A percentile compares a stretch with the other conserved stretches of the same genome.
These are phyloP conservation scores for Nepenthes alata DNA, from an alignment of 179 eudicot genomes.

Conservation along the genomic window DNA sequence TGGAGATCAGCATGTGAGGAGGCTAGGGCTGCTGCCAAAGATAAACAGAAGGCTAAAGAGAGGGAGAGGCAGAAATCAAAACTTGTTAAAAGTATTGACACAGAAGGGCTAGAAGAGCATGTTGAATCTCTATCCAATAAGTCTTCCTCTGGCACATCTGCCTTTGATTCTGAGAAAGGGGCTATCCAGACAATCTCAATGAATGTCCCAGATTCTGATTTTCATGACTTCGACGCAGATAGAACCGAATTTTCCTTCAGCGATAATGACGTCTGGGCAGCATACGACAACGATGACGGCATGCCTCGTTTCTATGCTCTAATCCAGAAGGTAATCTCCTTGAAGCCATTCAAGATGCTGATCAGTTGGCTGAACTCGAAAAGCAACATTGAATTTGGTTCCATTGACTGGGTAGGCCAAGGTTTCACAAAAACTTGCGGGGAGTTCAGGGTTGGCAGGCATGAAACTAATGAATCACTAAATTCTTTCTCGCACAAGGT, in stretches of 20 bases:
- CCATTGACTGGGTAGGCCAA: slow-evolving; percentile 45
- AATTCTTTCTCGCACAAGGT: slow-evolving; percentile 75
- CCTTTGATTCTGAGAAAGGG: slow-evolving; percentile 5
- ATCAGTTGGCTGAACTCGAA: slow-evolving; percentile 64
- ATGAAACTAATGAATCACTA: slow-evolving; percentile 34
- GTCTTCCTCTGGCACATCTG: slow-evolving; percentile 6
- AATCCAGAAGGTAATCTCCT: slow-evolving; percentile 55
- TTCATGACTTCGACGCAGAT: slow-evolving; percentile 75
- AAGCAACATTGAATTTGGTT: slow-evolving; percentile 54
- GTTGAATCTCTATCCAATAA: slow-evolving; percentile 11
- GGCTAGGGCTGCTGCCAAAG: slow-evolving; percentile 22
- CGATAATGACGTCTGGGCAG: slow-evolving; percentile 84
- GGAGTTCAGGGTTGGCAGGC: slow-evolving; percentile 48
- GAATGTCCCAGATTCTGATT: slow-evolving; percentile 81
- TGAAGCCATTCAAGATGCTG: slow-evolving; percentile 46
- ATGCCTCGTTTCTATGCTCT: slow-evolving; percentile 86
- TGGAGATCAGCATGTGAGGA: slow-evolving; percentile 20
- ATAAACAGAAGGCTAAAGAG: slow-evolving; percentile 19
- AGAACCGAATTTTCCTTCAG: slow-evolving; percentile 62
- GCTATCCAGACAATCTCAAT: slow-evolving; percentile 18
- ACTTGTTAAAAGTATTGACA: slow-evolving; percentile 12
- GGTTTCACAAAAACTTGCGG: slow-evolving; percentile 78
- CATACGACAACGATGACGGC: slow-evolving; percentile 82
- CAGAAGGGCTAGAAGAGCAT: slow-evolving; percentile 26
- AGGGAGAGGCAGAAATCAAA: slow-evolving; percentile 18